Conservation (phyloP, 208 protist genomes). For the Trichomonas vaginalis region DNA sequence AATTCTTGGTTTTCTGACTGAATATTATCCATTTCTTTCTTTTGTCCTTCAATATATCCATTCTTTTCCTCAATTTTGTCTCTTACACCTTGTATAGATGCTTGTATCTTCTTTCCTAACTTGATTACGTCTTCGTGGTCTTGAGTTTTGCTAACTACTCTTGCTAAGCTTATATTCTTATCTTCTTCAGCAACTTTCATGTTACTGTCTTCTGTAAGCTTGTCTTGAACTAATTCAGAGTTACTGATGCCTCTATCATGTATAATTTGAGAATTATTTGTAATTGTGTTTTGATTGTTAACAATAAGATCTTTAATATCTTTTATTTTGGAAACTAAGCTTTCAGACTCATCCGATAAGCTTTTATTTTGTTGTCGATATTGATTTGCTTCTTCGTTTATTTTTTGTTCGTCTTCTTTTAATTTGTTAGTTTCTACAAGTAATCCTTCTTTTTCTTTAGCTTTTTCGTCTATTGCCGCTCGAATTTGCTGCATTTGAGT, state of each 20-base stretch:
- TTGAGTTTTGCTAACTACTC: background rate
- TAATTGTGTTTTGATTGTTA: background rate
- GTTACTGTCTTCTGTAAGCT: background rate
- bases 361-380: background rate
- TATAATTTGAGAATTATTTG: background rate
- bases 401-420: background rate
- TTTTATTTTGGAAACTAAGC: background rate
- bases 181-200: background rate
- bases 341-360: background rate
- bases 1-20: background rate
- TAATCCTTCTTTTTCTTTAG: background rate
- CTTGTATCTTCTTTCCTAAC: background rate
- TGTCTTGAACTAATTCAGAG: background rate
- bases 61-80: background rate
- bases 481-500: background rate
- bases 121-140: background rate
- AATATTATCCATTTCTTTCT: background rate
- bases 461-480: background rate
- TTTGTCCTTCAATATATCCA: background rate
- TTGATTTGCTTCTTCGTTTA: background rate
- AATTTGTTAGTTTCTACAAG: background rate
- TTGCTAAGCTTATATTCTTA: background rate
- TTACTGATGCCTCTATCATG: background rate
- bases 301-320: background rate
- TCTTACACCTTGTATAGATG: background rate